These are phyloP conservation scores for Xylaria sp. DNA, from an alignment of 2,329 filamentous ascomycete genomes.

Conservation along the genomic window DNA sequence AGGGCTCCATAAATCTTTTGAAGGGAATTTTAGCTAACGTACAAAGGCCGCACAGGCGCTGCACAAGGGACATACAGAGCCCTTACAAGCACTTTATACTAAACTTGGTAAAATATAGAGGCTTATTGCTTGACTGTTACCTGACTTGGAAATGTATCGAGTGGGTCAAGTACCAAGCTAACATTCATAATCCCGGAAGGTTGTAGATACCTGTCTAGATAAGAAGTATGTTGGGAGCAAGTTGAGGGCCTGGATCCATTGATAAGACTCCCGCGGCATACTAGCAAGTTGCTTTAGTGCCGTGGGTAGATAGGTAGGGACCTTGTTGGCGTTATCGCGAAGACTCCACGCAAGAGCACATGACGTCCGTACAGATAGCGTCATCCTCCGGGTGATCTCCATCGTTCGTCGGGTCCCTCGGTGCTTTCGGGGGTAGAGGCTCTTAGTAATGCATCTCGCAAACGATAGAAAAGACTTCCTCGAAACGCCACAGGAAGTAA, in stretches of 20 bases:
- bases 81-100: too few relatives aligned
- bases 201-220: neutral
- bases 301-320: neutral
- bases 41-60: too few relatives aligned
- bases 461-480: neutral
- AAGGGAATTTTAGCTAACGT: too few relatives aligned
- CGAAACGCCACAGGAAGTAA: neutral
- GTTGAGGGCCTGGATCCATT: neutral
- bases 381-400: constrained; percentile 2
- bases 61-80: too few relatives aligned
- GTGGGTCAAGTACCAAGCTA: too few relatives aligned
- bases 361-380: constrained; percentile 35
- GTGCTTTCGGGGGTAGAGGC: neutral
- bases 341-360: constrained; percentile 32
- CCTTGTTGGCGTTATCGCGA: constrained; percentile 32
- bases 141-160: too few relatives aligned
- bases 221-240: neutral
- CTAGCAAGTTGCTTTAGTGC: neutral
- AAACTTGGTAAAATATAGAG: too few relatives aligned
- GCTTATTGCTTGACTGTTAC: too few relatives aligned
- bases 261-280: neutral
- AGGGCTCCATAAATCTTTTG: too few relatives aligned
- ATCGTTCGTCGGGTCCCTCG: constrained; percentile 9
- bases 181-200: too few relatives aligned
- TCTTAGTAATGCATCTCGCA: neutral